phyloP scores from a whole-genome alignment of 164 flowering plant species.

The Litsea cubeba region DNA sequence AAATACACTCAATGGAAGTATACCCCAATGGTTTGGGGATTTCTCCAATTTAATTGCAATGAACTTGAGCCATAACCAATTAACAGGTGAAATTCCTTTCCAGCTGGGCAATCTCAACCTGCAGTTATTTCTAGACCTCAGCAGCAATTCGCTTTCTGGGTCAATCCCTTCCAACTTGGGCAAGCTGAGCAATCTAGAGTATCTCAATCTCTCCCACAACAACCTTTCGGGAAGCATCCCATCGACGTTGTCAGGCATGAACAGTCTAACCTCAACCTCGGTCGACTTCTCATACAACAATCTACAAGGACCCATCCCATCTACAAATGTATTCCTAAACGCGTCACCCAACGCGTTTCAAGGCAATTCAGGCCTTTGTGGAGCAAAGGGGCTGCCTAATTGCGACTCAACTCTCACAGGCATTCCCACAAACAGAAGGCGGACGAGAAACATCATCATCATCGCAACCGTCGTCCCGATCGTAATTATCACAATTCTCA shows the following conservation, averaged over 20 bases:
- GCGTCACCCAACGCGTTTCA: constrained; percentile 12
- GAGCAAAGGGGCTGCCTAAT: constrained; percentile 14
- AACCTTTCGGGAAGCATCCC: constrained; percentile 20
- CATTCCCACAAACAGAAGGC: constrained; percentile 5
- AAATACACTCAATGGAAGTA: constrained; percentile 15
- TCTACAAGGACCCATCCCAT: constrained; percentile 27
- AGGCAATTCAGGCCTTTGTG: constrained; percentile 26
- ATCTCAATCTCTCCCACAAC: constrained; percentile 23
- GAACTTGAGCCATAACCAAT: constrained; percentile 17
- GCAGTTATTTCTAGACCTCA: constrained; percentile 19
- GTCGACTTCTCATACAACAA: constrained; percentile 25
- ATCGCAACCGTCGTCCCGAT: background rate
- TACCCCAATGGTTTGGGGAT: constrained; percentile 24
- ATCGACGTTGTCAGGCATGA: constrained; percentile 11
- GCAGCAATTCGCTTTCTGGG: constrained; percentile 22
- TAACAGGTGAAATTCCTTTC: constrained; percentile 23
- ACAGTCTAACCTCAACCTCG: constrained; percentile 10
- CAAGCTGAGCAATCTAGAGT: constrained; percentile 15
- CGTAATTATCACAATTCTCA: background rate
- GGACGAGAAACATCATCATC: constrained; percentile 12
- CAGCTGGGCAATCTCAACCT: constrained; percentile 22
- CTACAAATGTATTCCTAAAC: constrained; percentile 4
- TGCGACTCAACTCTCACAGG: constrained; percentile 3
- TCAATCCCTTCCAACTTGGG: constrained; percentile 18
- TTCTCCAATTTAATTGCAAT: constrained; percentile 11